Evolutionary conservation across 169 alveolate species (phyloP).

Genomic region (Toxoplasma gondii): DNA sequence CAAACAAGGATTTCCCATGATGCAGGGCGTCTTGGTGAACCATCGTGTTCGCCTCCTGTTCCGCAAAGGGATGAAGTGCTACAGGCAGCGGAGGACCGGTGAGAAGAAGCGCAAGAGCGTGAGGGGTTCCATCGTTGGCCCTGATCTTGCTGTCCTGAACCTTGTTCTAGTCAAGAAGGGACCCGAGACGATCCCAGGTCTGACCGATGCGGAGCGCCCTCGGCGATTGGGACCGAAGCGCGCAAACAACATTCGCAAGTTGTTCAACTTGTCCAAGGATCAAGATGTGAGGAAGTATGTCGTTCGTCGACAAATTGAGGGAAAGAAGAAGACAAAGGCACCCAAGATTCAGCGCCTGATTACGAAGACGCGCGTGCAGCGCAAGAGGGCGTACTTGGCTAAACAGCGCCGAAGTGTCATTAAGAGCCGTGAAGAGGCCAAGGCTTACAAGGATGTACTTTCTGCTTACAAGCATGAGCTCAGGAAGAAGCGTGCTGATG

Average conservation of each 20-base stretch:
- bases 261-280: slow-evolving; percentile 91
- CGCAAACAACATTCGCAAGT: slow-evolving; percentile 97
- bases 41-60: slow-evolving; percentile 89
- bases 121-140: slow-evolving; percentile 99
- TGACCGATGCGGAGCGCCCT: slow-evolving; percentile 97
- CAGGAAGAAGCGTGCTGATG: slow-evolving; percentile 19
- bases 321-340: slow-evolving; percentile 91
- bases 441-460: slow-evolving; percentile 61
- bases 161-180: slow-evolving; percentile 98
- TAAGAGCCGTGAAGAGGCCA: slow-evolving; percentile 47
- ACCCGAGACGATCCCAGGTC: slow-evolving; percentile 93
- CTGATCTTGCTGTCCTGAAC: slow-evolving; percentile 97
- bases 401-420: slow-evolving; percentile 19
- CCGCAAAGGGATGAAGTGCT: slow-evolving; percentile 88
- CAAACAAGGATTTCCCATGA: slow-evolving; percentile 99
- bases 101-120: slow-evolving; percentile 98
- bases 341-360: slow-evolving; percentile 99
- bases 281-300: slow-evolving; percentile 98
- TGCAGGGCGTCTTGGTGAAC: slow-evolving; percentile 97
- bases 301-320: slow-evolving; percentile 88
- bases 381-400: slow-evolving; percentile 87
- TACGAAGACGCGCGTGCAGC: slow-evolving; percentile 97
- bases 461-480: slow-evolving; percentile 20
- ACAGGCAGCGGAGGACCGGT: slow-evolving; percentile 98
- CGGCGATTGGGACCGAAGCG: slow-evolving; percentile 99